These are phyloP conservation scores for Cordyceps sp. DNA, from an alignment of 2,329 filamentous ascomycete genomes.

Conservation along the genomic window DNA sequence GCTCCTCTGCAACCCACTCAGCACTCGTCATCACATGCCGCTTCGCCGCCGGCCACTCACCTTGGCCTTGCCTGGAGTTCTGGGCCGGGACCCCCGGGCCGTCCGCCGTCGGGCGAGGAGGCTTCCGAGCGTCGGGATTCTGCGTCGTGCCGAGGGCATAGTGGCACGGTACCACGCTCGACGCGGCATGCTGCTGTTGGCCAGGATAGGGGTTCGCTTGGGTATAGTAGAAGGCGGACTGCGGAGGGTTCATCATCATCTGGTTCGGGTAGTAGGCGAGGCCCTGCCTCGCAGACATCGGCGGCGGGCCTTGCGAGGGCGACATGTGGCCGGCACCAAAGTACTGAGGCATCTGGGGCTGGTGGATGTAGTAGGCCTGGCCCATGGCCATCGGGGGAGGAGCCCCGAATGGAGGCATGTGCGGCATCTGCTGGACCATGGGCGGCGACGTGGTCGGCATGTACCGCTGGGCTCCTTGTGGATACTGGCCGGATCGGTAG, in stretches of 20 bases:
- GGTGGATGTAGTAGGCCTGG: constrained; percentile 30
- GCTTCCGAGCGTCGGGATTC: constrained; percentile 10
- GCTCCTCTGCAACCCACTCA: constrained; percentile 3
- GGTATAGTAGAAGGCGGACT: constrained; percentile 28
- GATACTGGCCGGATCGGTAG: constrained; percentile 22
- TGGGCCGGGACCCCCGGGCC: constrained; percentile 3
- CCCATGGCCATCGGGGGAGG: constrained; percentile 20
- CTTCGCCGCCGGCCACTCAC: constrained; percentile 1
- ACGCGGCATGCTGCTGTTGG: constrained; percentile 14
- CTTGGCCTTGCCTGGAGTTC: constrained; percentile 7
- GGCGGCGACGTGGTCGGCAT: constrained; percentile 17
- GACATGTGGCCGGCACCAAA: constrained; percentile 23
- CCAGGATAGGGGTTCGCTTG: constrained; percentile 18
- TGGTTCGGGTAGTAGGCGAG: constrained; percentile 27
- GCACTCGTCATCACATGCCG: not conserved
- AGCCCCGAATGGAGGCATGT: constrained; percentile 22
- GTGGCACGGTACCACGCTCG: constrained; percentile 16
- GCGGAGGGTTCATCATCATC: constrained; percentile 23
- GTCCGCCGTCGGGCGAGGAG: constrained; percentile 6
- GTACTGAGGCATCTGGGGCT: constrained; percentile 26
- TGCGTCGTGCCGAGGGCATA: constrained; percentile 13
- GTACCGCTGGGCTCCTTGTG: constrained; percentile 17
- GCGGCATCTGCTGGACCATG: constrained; percentile 20
- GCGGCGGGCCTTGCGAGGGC: constrained; percentile 16
- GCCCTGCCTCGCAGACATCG: constrained; percentile 19